Base-by-base conservation (phyloP, 768 basidiomycete species). In the Boletellus ananas region DNA sequence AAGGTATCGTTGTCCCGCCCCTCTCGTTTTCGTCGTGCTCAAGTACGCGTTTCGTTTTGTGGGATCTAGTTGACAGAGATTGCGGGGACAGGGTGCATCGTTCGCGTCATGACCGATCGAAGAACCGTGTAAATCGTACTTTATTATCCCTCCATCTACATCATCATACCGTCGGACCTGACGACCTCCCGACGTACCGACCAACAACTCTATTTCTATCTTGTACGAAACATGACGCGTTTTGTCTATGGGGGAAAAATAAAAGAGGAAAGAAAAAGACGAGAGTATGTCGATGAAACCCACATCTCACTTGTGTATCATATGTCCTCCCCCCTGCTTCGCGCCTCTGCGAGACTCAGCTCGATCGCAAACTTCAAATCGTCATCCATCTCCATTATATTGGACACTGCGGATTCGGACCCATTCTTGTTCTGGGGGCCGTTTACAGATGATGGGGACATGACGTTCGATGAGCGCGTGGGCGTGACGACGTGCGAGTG, bases 51-150 rank as follows among this genome's bases (percentile, higher is more conserved):
- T 29, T 16, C 11, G 10, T 1, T n/a, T n/a, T n/a, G n/a, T 29
- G 5, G 42, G 42, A 4, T 29, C 2, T 59, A 97, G 94, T 72
- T 97, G 66, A 94, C 93, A 13, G 95, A 97, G 66, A 81, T 87
- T 13, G 93, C 93, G 12, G 94, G 95, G 14, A 90, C 88, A 3
- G 95, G 94, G 2, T 95, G 91, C 67, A 98, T 97, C 67, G 93
- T 96, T 56, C 78, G 94, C 52, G 84, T 83, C 52, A 85, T 87
- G 84, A 83, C 84, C 25, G 85, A 87, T 65, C 75, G 84, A 36
- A 70, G 77, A 58, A 67, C 72, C 37, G 76, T 85, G 45, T 87
- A 66, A 74, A 23, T 12, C 8, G 23, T 25, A 25, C 11, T 3
- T 40, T 10, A 7, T 40, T 10, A 10, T 29, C 27, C 27, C 27